Evolutionary conservation across 176 grass and related monocot species (phyloP).

Genomic region (Oryza meyeriana): DNA sequence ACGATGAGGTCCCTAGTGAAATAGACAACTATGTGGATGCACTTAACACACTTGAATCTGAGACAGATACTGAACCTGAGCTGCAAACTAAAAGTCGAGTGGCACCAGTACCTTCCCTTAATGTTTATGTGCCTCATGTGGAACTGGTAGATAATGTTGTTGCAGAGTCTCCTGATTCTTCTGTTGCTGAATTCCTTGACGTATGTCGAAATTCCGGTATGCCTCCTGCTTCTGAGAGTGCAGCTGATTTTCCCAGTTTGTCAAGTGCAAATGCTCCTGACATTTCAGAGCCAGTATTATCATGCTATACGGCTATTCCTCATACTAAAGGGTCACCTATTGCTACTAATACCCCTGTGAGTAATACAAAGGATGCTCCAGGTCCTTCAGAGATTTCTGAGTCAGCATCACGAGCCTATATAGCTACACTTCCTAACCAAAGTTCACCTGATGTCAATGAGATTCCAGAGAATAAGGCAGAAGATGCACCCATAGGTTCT

Average conservation of each 20-base stretch:
- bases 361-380: conserved; percentile 16
- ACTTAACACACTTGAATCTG: conserved; percentile 85
- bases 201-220: conserved; percentile 10
- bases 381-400: conserved; percentile 43
- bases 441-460: conserved; percentile 27
- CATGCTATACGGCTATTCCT: conserved; percentile 25
- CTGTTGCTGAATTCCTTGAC: conserved; percentile 24
- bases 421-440: conserved; percentile 12
- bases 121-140: conserved; percentile 21
- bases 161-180: conserved; percentile 41
- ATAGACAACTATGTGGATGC: conserved; percentile 93
- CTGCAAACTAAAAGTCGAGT: conserved; percentile 58
- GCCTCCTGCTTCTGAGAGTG: conserved; percentile 20
- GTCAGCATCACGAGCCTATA: conserved; percentile 7
- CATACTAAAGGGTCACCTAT: conserved; percentile 24
- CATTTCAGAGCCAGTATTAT: conserved; percentile 20
- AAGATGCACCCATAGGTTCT: conserved; percentile 15
- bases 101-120: conserved; percentile 28
- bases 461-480: conserved; percentile 32
- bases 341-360: conserved; percentile 4
- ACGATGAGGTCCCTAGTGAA: conserved; percentile 70
- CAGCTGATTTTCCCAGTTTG: conserved; percentile 33
- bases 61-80: conserved; percentile 79
- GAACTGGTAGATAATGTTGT: conserved; percentile 24
- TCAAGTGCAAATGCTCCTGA: conserved; percentile 46